phyloP scores from a whole-genome alignment of 495 filamentous ascomycete genomes.

The Sporormia fimetaria region DNA sequence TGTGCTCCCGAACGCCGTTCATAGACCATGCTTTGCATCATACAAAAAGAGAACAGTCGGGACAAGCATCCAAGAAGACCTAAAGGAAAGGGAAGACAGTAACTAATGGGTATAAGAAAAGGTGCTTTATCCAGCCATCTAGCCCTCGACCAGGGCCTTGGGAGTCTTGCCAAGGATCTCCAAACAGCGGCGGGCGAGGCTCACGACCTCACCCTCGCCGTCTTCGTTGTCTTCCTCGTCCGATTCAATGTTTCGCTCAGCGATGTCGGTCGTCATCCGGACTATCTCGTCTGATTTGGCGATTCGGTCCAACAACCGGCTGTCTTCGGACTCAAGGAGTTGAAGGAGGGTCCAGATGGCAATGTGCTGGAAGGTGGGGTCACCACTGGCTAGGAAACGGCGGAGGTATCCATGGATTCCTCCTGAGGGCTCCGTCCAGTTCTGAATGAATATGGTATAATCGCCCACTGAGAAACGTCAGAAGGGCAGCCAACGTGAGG shows the following conservation, averaged over 20 bases:
- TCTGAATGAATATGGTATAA: slow-evolving; percentile 87
- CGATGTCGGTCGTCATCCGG: slow-evolving; percentile 78
- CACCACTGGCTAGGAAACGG: slow-evolving; percentile 84
- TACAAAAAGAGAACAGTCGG: slow-evolving; percentile 2
- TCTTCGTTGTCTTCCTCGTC: slow-evolving; percentile 79
- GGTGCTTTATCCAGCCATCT: slow-evolving; percentile 11
- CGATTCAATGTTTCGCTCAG: slow-evolving; percentile 79
- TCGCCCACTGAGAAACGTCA: slow-evolving; percentile 61
- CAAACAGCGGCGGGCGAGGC: slow-evolving; percentile 75
- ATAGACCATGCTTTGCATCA: slow-evolving; percentile 11
- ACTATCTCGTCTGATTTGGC: slow-evolving; percentile 79
- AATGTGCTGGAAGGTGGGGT: slow-evolving; percentile 97
- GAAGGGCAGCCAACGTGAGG: background rate
- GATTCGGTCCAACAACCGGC: slow-evolving; percentile 71
- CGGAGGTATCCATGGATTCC: slow-evolving; percentile 92
- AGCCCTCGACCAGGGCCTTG: slow-evolving; percentile 47
- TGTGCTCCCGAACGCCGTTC: slow-evolving; percentile 15
- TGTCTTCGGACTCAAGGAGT: slow-evolving; percentile 86
- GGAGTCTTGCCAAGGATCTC: slow-evolving; percentile 59
- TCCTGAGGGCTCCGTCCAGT: slow-evolving; percentile 84
- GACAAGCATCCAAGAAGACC: slow-evolving; percentile 14
- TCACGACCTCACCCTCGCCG: slow-evolving; percentile 85
- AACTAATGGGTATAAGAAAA: slow-evolving; percentile 10
- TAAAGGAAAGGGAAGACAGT: slow-evolving; percentile 6
- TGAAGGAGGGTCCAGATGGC: slow-evolving; percentile 97